Conservation (phyloP, 1,284 basidiomycete genomes). For the Bjerkandera adusta region DNA sequence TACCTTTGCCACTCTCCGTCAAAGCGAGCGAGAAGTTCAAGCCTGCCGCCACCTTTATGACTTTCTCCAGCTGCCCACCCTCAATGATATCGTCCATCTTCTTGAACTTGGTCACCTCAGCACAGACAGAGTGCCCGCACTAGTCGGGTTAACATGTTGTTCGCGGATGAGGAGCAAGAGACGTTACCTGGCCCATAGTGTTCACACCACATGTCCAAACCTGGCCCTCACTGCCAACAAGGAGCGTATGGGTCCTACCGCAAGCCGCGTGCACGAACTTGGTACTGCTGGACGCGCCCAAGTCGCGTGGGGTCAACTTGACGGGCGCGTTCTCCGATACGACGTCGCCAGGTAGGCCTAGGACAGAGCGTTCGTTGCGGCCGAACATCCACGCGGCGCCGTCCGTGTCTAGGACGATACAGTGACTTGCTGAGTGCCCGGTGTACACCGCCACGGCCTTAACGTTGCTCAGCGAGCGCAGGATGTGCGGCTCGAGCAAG, state of each 20-base stretch:
- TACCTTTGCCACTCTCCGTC: slow-evolving; percentile 76
- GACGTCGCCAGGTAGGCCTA: slow-evolving; percentile 55
- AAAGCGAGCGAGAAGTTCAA: slow-evolving; percentile 83
- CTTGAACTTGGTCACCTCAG: slow-evolving; percentile 68
- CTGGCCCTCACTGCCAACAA: slow-evolving; percentile 80
- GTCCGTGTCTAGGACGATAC: slow-evolving; percentile 69
- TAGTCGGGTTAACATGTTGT: slow-evolving; percentile 27
- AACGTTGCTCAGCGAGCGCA: slow-evolving; percentile 85
- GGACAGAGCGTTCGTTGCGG: slow-evolving; percentile 62
- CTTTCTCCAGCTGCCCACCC: slow-evolving; percentile 58
- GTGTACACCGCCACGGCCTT: slow-evolving; percentile 70
- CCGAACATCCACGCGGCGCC: slow-evolving; percentile 89
- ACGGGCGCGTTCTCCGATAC: slow-evolving; percentile 74
- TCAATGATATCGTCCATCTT: slow-evolving; percentile 54
- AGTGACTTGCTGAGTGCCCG: slow-evolving; percentile 72
- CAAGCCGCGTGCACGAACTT: slow-evolving; percentile 81
- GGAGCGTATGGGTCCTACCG: slow-evolving; percentile 79
- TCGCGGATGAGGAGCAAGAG: slow-evolving; percentile 1
- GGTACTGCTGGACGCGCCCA: slow-evolving; percentile 60
- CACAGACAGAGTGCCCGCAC: slow-evolving; percentile 69
- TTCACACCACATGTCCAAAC: slow-evolving; percentile 88
- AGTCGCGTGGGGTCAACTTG: slow-evolving; percentile 55
- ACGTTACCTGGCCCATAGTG: slow-evolving; percentile 73
- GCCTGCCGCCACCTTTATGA: slow-evolving; percentile 77
- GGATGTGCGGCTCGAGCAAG: slow-evolving; percentile 82